These are phyloP conservation scores for Gamsiella multidivaricata DNA, from an alignment of 192 early-diverging fungal species.

Conservation along the genomic window DNA sequence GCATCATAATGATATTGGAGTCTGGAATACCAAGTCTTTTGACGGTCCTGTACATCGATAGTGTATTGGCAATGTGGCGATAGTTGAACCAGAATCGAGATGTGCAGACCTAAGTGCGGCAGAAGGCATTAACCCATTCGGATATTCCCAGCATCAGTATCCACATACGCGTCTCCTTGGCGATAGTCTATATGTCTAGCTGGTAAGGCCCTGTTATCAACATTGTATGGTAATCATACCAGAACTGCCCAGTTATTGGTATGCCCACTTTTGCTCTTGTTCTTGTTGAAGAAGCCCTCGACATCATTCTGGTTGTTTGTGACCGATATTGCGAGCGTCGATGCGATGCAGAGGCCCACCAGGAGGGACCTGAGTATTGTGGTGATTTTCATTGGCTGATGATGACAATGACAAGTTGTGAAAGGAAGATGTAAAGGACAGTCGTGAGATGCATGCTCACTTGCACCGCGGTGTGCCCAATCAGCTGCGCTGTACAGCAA, in stretches of 20 bases:
- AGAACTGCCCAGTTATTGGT: constrained; percentile 99
- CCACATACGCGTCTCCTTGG: no score
- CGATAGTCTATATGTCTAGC: neutral
- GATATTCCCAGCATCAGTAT: no score
- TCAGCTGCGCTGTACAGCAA: no score
- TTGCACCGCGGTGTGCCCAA: no score
- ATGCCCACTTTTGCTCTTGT: constrained; percentile 66
- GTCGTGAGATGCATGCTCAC: no score
- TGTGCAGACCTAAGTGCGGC: constrained; percentile 81
- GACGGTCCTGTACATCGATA: constrained; percentile 98
- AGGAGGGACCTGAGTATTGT: constrained; percentile 21
- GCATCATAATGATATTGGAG: constrained; percentile 99
- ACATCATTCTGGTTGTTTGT: constrained; percentile 49
- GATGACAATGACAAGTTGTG: constrained; percentile 4
- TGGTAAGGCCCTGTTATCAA: neutral
- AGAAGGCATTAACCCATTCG: neutral
- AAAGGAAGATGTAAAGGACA: neutral
- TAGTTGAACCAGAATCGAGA: constrained; percentile 99
- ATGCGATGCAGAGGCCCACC: constrained; percentile 19
- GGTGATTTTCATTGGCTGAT: constrained; percentile 14
- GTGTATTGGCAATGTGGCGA: constrained; percentile 96
- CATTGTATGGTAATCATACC: constrained; percentile 56
- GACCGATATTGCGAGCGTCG: constrained; percentile 30
- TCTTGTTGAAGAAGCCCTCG: constrained; percentile 66
- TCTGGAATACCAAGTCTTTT: constrained; percentile 98